Conservation (phyloP, 768 basidiomycete genomes). For the Lactifluus rugatus region DNA sequence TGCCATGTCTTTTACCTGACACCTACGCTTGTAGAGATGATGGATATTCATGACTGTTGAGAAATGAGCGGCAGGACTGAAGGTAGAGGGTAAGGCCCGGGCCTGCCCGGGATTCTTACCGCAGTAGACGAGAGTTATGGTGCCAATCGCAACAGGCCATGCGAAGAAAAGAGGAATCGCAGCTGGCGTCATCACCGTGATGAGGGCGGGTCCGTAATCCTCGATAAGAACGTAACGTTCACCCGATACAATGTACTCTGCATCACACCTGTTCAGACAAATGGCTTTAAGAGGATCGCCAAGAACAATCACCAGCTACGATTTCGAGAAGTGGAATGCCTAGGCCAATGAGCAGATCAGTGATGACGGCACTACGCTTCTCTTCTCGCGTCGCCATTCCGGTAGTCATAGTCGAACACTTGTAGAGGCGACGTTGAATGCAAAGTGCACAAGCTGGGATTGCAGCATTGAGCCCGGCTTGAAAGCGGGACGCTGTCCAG, state of each 20-base stretch:
- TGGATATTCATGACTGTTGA: constrained; percentile 24
- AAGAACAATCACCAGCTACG: not conserved
- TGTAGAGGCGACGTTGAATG: constrained; percentile 41
- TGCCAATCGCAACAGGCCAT: constrained; percentile 21
- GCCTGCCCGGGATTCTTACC: constrained; percentile 29
- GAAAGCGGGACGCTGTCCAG: constrained; percentile 31
- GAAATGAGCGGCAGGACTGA: not conserved
- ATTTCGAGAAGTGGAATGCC: constrained; percentile 16
- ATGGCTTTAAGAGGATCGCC: too few relatives aligned
- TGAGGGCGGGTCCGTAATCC: constrained; percentile 35
- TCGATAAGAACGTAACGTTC: constrained; percentile 45
- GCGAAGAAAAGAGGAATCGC: constrained; percentile 26
- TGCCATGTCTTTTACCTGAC: constrained; percentile 25
- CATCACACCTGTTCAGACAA: not conserved
- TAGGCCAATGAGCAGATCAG: constrained; percentile 28
- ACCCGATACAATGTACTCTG: constrained; percentile 14
- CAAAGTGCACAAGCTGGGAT: constrained; percentile 34
- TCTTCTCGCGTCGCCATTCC: constrained; percentile 26
- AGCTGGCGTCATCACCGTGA: constrained; percentile 26
- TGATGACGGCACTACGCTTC: constrained; percentile 25
- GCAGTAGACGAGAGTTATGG: constrained; percentile 29
- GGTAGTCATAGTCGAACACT: constrained; percentile 30
- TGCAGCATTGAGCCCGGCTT: constrained; percentile 29
- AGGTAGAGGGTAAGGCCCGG: too few relatives aligned
- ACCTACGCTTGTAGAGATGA: constrained; percentile 21